These are phyloP conservation scores for Kodamaea derodonti DNA, from an alignment of 1,139 yeast genomes.

Conservation along the genomic window DNA sequence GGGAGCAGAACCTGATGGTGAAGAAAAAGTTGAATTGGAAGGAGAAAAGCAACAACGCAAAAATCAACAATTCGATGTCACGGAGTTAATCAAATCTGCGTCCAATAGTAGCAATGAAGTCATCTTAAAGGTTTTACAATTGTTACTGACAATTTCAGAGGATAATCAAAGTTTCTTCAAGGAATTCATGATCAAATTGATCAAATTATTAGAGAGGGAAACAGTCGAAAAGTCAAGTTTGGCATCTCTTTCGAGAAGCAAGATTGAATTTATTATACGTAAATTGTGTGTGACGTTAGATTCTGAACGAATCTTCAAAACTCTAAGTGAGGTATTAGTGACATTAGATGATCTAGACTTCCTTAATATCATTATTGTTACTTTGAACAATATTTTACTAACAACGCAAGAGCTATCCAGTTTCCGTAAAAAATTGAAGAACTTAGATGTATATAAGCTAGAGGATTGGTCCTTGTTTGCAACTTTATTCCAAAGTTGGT, in stretches of 20 bases:
- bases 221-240: conserved; percentile 19
- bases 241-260: conserved; percentile 44
- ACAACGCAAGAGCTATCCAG: conserved; percentile 78
- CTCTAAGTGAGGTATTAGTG: conserved; percentile 68
- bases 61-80: conserved; percentile 46
- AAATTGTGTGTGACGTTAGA: conserved; percentile 79
- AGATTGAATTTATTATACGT: conserved; percentile 82
- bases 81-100: conserved; percentile 74
- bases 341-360: conserved; percentile 63
- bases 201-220: conserved; percentile 58
- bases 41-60: background rate
- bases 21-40: conserved; percentile 9
- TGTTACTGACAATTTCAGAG: conserved; percentile 78
- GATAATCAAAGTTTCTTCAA: conserved; percentile 77
- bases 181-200: conserved; percentile 68
- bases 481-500: conserved; percentile 84
- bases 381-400: conserved; percentile 80
- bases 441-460: conserved; percentile 38
- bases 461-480: conserved; percentile 76
- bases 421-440: conserved; percentile 64
- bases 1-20: conserved; percentile 13
- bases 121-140: conserved; percentile 69
- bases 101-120: conserved; percentile 87
- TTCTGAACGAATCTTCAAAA: conserved; percentile 78
- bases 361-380: conserved; percentile 78